Base-by-base conservation (phyloP, 495 filamentous ascomycete species). In the Oleoguttula mirabilis region DNA sequence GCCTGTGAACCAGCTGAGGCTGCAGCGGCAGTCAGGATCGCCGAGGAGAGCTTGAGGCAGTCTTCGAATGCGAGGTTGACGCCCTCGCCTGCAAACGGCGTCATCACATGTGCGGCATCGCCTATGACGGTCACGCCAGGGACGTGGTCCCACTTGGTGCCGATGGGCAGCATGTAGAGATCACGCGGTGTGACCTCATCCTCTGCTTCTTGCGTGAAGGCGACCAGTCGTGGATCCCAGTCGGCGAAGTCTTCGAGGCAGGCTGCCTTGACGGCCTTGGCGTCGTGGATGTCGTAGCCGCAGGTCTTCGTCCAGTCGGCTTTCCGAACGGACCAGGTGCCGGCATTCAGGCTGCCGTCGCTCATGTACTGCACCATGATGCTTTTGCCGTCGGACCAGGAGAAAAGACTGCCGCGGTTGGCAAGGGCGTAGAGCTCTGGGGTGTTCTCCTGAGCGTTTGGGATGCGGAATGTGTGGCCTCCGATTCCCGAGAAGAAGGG, bases 81-180 rank as follows among this genome's bases (percentile, higher is more conserved):
- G 2, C 76, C 76, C 15, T 70, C 71, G n/a, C 76, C 76, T 0
- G 70, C 71, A 48, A 71, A 76, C 0, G 74, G 74, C 3, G 67
- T 70, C 73, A 76, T 76, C 3, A 78, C 44, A 50, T 80, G 73
- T 6, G 76, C 76, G 3, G 76, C 71, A 56, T 79, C 76, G 4
- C 76, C 76, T 25, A 77, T 59, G 5, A 80, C 52, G 5, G 75
- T 74, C 4, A 71, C 57, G 4, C 67, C 66, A 0, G 58, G 45
- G 0, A 50, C 39, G 11, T 61, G 55, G 39, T 65, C 52, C 74
- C 75, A 81, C 3, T 50, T 49, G 21, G 58, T 23, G 6, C 70
- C 74, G 8, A 70, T 57, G 1, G 75, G 72, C 0, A 80, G 61
- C 54, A 67, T 71, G 44, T 66, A 76, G 2, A 75, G 43, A 8